phyloP scores from a whole-genome alignment of 73 alveolate species.

The Paramecium tetraurelia region DNA sequence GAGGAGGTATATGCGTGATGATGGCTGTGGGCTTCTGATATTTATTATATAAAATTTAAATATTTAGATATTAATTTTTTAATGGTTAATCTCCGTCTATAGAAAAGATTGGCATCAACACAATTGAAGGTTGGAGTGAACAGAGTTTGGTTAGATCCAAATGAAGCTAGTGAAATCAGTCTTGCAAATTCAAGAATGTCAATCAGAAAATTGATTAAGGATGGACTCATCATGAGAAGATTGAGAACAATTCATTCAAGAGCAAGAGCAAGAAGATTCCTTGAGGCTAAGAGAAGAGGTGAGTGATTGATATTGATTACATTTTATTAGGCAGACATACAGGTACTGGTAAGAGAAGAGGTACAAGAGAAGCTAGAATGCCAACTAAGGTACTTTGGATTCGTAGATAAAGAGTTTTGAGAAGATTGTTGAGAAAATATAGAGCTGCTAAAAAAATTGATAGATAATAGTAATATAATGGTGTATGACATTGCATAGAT shows the following conservation, averaged over 20 bases:
- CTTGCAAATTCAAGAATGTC: conserved; percentile 92
- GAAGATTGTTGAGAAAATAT: conserved; percentile 96
- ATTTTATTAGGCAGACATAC: conserved; percentile 80
- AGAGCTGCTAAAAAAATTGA: conserved; percentile 96
- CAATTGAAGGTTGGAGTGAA: conserved; percentile 90
- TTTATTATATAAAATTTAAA: background rate
- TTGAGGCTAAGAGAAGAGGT: conserved; percentile 81
- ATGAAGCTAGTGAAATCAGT: conserved; percentile 93
- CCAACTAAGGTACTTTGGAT: conserved; percentile 96
- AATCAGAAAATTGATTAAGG: conserved; percentile 93
- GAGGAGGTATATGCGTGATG: background rate
- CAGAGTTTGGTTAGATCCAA: conserved; percentile 98
- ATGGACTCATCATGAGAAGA: conserved; percentile 95
- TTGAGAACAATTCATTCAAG: conserved; percentile 95
- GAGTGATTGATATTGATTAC: background rate
- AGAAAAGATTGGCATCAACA: conserved; percentile 90
- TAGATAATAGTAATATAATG: conserved; percentile 76
- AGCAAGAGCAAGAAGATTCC: conserved; percentile 89
- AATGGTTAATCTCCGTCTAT: conserved; percentile 87
- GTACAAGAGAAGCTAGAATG: conserved; percentile 98
- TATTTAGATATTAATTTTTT: conserved; percentile 30
- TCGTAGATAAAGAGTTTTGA: conserved; percentile 97
- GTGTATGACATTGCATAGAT: conserved; percentile 37
- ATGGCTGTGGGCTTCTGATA: background rate
- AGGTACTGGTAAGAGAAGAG: conserved; percentile 98